Conservation (phyloP, 768 basidiomycete genomes). For the Xerocomellus amylosporus region DNA sequence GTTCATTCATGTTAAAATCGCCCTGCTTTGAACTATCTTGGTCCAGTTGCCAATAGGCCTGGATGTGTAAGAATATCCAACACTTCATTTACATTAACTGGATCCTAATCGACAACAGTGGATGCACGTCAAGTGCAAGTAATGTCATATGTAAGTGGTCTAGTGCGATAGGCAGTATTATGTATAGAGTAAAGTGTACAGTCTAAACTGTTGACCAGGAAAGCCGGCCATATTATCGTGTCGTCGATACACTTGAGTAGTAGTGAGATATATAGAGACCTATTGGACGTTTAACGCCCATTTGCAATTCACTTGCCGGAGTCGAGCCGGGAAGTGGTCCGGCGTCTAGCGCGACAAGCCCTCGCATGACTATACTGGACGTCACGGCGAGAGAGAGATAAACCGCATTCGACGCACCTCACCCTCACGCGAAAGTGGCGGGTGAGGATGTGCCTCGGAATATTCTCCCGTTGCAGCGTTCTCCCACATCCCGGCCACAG, state of each 20-base stretch:
- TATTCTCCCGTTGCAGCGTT: constrained; percentile 13
- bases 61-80: not conserved
- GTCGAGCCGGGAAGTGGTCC: not conserved
- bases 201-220: not conserved
- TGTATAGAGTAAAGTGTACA: not conserved
- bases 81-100: not conserved
- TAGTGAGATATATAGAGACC: not conserved
- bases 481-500: constrained; percentile 11
- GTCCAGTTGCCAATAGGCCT: not conserved
- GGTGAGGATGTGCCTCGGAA: constrained; percentile 19
- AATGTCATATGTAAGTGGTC: not conserved
- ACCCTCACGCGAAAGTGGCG: constrained; percentile 14
- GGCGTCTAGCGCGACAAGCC: constrained; percentile 5
- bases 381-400: constrained; percentile 20
- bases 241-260: not conserved
- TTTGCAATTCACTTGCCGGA: not conserved
- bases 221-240: not conserved
- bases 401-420: constrained; percentile 8
- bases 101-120: not conserved
- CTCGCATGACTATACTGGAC: constrained; percentile 15
- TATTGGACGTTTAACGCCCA: not conserved
- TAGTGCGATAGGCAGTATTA: not conserved
- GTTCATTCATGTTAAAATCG: no score
- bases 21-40: no score
- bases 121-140: not conserved